phyloP scores from a whole-genome alignment of 2,329 filamentous ascomycete genomes.

The Talaromyces sp. region DNA sequence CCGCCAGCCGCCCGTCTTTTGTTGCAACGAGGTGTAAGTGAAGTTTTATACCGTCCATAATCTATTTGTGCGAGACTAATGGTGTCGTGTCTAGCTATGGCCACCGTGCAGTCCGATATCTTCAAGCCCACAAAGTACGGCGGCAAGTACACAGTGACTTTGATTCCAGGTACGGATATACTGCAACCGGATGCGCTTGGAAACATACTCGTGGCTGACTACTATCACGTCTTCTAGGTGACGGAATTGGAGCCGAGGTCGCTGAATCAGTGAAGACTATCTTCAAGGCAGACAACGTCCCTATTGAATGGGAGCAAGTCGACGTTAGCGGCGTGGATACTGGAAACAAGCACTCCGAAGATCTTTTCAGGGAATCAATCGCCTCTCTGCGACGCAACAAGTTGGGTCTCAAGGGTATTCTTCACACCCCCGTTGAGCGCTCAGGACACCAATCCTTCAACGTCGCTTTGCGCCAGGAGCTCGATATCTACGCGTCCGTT shows the following conservation, averaged over 20 bases:
- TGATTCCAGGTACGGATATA: constrained; percentile 72
- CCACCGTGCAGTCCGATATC: constrained; percentile 86
- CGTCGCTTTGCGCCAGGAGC: constrained; percentile 96
- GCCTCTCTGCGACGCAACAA: constrained; percentile 97
- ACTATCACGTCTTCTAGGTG: constrained; percentile 47
- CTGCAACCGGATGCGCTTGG: not conserved
- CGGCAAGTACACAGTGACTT: constrained; percentile 97
- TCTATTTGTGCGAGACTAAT: constrained; percentile 6
- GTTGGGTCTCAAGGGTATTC: constrained; percentile 96
- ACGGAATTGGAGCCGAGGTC: constrained; percentile 96
- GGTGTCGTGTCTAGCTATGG: constrained; percentile 51
- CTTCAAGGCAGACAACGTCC: constrained; percentile 99
- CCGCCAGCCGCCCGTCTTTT: constrained; percentile 45
- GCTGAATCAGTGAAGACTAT: constrained; percentile 98
- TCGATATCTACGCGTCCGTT: constrained; percentile 98
- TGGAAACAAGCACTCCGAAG: constrained; percentile 81
- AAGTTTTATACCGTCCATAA: constrained; percentile 4
- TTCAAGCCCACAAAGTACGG: constrained; percentile 99
- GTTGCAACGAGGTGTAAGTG: constrained; percentile 53
- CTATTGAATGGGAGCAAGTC: constrained; percentile 97
- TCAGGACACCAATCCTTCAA: constrained; percentile 99
- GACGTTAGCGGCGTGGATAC: constrained; percentile 88
- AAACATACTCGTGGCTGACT: not conserved
- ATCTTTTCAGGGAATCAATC: constrained; percentile 91
- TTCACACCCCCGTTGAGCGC: constrained; percentile 93